Conservation (phyloP, 2,329 filamentous ascomycete genomes). For the Fusarium chaquense region DNA sequence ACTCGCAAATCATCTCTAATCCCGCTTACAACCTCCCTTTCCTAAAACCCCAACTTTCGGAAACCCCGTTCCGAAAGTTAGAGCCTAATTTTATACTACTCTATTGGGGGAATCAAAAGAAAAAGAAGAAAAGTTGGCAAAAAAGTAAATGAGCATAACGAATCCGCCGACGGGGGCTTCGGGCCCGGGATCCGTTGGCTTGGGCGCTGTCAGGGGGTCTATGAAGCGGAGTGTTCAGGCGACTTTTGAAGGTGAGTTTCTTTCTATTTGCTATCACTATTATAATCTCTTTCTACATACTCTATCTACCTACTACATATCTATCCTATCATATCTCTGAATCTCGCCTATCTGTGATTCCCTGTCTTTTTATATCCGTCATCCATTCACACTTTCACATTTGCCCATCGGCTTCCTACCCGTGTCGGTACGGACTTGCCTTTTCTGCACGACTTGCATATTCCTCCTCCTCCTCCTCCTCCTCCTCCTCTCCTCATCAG, state of each 20-base stretch:
- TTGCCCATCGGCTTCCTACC: neutral
- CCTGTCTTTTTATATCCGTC: neutral
- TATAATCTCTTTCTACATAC: neutral
- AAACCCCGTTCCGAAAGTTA: slow-evolving; percentile 19
- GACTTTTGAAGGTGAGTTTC: slow-evolving; percentile 69
- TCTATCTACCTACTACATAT: neutral
- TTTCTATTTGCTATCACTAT: neutral
- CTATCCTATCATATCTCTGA: slow-evolving; percentile 8
- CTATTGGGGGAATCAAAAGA: neutral
- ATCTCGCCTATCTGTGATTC: slow-evolving; percentile 31
- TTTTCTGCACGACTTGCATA: slow-evolving; percentile 6
- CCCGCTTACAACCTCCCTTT: slow-evolving; percentile 17
- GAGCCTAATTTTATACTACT: slow-evolving; percentile 1
- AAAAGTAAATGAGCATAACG: slow-evolving; percentile 62
- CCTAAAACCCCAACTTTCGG: neutral
- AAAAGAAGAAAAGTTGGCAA: neutral
- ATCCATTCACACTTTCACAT: neutral
- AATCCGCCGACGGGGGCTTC: slow-evolving; percentile 65
- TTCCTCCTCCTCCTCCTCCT: neutral
- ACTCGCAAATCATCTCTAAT: slow-evolving; percentile 22
- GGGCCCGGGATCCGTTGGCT: slow-evolving; percentile 61
- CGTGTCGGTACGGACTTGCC: neutral
- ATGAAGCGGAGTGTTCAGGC: slow-evolving; percentile 71
- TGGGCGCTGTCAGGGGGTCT: slow-evolving; percentile 52
- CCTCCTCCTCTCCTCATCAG: neutral